Conservation (phyloP, 169 alveolate species). For the Plasmodium coatneyi region DNA sequence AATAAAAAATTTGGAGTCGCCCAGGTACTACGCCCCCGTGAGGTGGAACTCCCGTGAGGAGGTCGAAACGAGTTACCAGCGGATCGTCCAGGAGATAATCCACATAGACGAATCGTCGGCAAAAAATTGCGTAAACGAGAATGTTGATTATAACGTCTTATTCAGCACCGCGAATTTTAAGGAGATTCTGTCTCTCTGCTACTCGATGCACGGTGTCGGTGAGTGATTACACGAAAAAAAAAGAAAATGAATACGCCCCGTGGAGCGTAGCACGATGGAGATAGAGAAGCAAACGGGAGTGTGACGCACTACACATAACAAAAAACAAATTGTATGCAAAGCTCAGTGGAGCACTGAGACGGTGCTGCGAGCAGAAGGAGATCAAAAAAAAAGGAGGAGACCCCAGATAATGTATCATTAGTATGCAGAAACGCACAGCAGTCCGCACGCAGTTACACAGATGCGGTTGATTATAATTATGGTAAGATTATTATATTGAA, state of each 20-base stretch:
- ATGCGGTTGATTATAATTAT: neutral
- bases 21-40: slow-evolving; percentile 64
- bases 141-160: slow-evolving; percentile 60
- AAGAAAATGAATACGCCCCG: neutral
- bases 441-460: neutral
- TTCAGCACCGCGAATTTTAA: slow-evolving; percentile 57
- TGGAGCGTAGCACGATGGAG: neutral
- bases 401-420: neutral
- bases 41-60: slow-evolving; percentile 34
- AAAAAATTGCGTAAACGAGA: slow-evolving; percentile 34
- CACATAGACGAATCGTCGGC: slow-evolving; percentile 33
- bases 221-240: neutral
- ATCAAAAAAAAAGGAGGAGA: neutral
- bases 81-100: slow-evolving; percentile 21
- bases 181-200: slow-evolving; percentile 57
- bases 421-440: neutral
- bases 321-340: neutral
- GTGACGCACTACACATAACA: neutral
- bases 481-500: neutral
- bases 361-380: neutral
- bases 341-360: neutral
- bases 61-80: slow-evolving; percentile 47
- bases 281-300: neutral
- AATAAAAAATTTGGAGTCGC: slow-evolving; percentile 54
- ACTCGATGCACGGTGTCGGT: slow-evolving; percentile 9